A percentile compares a stretch with the other conserved stretches of the same genome.
Evolutionary conservation across 305 asterid species (phyloP).

Genomic region (Fraxinus angustifolia): DNA sequence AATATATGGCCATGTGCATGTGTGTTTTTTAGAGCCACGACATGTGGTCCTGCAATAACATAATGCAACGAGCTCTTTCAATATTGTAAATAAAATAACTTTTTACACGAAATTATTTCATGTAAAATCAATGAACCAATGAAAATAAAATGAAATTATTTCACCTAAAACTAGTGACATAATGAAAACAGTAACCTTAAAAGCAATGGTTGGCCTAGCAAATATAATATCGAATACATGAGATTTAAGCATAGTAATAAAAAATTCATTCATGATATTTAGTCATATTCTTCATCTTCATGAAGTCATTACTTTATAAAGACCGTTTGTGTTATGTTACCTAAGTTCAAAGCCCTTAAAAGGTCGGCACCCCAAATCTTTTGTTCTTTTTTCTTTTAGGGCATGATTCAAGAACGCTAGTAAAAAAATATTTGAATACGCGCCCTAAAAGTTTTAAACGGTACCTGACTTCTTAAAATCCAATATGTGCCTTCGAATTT

Average conservation of each 20-base stretch:
- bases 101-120: background rate
- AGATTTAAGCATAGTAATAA: background rate
- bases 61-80: background rate
- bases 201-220: background rate
- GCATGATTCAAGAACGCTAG: background rate
- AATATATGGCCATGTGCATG: background rate
- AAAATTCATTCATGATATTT: background rate
- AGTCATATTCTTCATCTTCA: background rate
- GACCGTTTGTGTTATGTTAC: slow-evolving; percentile 5
- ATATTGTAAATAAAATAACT: background rate
- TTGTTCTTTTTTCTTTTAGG: background rate
- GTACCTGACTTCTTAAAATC: slow-evolving; percentile 89
- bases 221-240: background rate
- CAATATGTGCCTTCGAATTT: slow-evolving; percentile 76
- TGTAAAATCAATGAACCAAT: background rate
- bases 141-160: background rate
- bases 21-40: background rate
- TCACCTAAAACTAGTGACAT: background rate
- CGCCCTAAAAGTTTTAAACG: background rate
- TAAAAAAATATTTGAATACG: slow-evolving; percentile 8
- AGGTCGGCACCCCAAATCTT: slow-evolving; percentile 1
- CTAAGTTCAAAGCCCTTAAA: slow-evolving; percentile 9
- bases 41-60: background rate
- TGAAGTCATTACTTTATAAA: background rate
- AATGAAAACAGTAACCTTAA: background rate